Base-by-base conservation (phyloP, 805 yeast species). In the Kazachstania kunashirensis region DNA sequence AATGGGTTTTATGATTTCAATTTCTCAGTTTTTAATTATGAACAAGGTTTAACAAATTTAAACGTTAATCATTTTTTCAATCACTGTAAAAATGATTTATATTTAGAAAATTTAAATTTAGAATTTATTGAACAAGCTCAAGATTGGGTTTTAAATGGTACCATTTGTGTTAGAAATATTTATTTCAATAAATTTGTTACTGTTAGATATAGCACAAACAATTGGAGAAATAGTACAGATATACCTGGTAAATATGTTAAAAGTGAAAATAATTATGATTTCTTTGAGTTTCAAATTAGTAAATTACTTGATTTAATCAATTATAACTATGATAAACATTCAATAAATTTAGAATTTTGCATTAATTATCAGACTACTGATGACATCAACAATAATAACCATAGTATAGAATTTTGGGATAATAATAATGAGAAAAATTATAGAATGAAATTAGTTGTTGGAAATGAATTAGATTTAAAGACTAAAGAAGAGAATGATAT, bases 191-290 rank as follows among this genome's bases (percentile, higher is more conserved):
- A 88, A 57, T 52, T 60, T 19, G 80, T 89, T 14, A 70, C 74
- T 12, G 70, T 83, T 12, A 67, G 86, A 37, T 88, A 84, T 60
- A 75, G 95, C 0, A 65, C 77, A 44, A 85, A 89, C 55, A 62
- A 68, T 49, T 88, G 97, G 97, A 63, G 62, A 29, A 78, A 94
- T 0, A 73, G 38, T 12, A 50, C 46, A n/a, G 61, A 56, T 11
- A 47, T 51, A 8, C 46, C 46, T 33, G 48, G 54, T 33, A 45
- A 42, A 17, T 56, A 49, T 46, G 36, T 52, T 7, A 41, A 25
- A 12, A 29, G 21, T 20, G 31, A 26, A 6, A 21, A 19, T 34
- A 24, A 41, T 41, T 38, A 46, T 51, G 61, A 56, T 41, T 34
- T 51, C 7, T 56, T 56, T 41, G 47, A 50, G 29, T 48, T 56